A percentile compares a stretch with the other conserved stretches of the same genome.
Conservation (phyloP, 192 early-diverging fungal species). For the Backusella parvicylindrica region DNA sequence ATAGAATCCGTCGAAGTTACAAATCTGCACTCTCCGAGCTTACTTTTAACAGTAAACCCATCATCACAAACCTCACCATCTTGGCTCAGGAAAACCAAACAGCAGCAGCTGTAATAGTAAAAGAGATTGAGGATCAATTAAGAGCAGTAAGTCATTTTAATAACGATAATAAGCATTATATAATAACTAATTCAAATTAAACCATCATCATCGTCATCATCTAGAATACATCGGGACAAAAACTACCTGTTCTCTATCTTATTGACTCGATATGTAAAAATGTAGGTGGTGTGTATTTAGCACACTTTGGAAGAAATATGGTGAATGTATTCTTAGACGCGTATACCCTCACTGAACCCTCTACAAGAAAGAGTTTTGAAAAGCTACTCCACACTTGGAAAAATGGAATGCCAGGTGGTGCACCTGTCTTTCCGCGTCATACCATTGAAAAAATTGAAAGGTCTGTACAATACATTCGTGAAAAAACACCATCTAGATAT, state of each 20-base stretch:
- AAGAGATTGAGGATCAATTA: slow-evolving; percentile 63
- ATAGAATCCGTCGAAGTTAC: slow-evolving; percentile 23
- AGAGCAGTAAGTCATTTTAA: slow-evolving; percentile 37
- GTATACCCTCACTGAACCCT: slow-evolving; percentile 64
- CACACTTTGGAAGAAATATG: slow-evolving; percentile 70
- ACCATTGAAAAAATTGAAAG: slow-evolving; percentile 50
- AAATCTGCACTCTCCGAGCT: slow-evolving; percentile 59
- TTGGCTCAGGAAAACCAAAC: slow-evolving; percentile 71
- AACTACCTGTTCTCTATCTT: slow-evolving; percentile 87
- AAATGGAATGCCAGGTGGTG: slow-evolving; percentile 52
- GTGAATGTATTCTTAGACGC: slow-evolving; percentile 71
- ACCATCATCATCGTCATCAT: background rate
- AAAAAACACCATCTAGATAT: slow-evolving; percentile 24
- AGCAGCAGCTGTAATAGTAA: slow-evolving; percentile 70
- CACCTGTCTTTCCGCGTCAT: slow-evolving; percentile 57
- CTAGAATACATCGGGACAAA: slow-evolving; percentile 69
- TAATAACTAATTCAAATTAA: background rate
- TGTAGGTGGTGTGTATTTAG: slow-evolving; percentile 75
- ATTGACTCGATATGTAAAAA: slow-evolving; percentile 97
- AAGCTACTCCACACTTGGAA: slow-evolving; percentile 84
- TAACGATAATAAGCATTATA: no score
- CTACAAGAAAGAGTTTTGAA: slow-evolving; percentile 68
- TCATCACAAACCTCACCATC: slow-evolving; percentile 88
- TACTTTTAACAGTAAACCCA: slow-evolving; percentile 91
- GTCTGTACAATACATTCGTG: slow-evolving; percentile 37